Percentiles rank a stretch among this genome's conserved stretches.
These are phyloP conservation scores for Lyophyllum decastes DNA, from an alignment of 768 basidiomycete species.

Conservation along the genomic window DNA sequence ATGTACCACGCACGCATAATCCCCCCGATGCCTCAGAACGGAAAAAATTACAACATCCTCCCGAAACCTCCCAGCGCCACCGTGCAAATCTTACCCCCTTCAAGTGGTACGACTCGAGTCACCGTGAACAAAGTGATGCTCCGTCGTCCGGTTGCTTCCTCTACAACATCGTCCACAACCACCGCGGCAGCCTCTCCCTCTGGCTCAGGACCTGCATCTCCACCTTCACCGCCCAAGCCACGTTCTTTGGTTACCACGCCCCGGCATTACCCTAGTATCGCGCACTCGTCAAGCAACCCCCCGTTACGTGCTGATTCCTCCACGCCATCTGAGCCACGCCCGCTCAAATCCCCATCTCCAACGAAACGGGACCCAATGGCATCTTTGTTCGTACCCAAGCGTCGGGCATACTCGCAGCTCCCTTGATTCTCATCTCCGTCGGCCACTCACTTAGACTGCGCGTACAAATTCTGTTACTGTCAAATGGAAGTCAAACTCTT, in stretches of 20 bases:
- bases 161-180: slow-evolving; percentile 10
- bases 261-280: slow-evolving; percentile 8
- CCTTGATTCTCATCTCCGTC: slow-evolving; percentile 30
- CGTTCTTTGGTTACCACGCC: slow-evolving; percentile 16
- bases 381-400: slow-evolving; percentile 73
- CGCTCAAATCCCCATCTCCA: slow-evolving; percentile 36
- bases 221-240: slow-evolving; percentile 16
- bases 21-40: slow-evolving; percentile 50
- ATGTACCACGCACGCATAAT: slow-evolving; percentile 55
- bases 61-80: slow-evolving; percentile 34
- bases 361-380: slow-evolving; percentile 67
- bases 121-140: slow-evolving; percentile 52
- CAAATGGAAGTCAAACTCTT: neutral
- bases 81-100: slow-evolving; percentile 33
- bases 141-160: slow-evolving; percentile 30
- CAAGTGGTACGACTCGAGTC: slow-evolving; percentile 41
- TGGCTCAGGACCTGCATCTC: slow-evolving; percentile 2
- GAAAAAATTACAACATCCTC: slow-evolving; percentile 45
- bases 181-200: slow-evolving; percentile 2
- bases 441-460: neutral
- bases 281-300: slow-evolving; percentile 8
- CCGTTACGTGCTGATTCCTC: slow-evolving; percentile 13
- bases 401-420: slow-evolving; percentile 60
- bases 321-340: slow-evolving; percentile 26
- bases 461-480: neutral